Percentiles rank a stretch among this genome's conserved stretches.
These are phyloP conservation scores for Vaccinium macrocarpon DNA, from an alignment of 148 eudicot species.

Conservation along the genomic window DNA sequence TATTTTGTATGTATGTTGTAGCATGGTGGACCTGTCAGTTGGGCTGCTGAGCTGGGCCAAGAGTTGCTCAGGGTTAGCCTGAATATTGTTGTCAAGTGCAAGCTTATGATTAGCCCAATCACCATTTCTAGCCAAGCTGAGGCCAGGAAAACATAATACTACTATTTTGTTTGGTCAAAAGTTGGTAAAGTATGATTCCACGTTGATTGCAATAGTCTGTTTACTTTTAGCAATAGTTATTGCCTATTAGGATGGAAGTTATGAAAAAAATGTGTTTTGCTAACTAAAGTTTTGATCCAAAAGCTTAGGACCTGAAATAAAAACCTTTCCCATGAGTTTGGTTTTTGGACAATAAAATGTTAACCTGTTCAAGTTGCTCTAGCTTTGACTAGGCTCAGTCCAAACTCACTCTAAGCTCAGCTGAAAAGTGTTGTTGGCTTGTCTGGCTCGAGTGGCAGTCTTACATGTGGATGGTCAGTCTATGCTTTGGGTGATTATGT, in stretches of 20 bases:
- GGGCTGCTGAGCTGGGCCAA: not conserved
- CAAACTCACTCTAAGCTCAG: not conserved
- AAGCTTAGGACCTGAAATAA: not conserved
- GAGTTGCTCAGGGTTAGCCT: not conserved
- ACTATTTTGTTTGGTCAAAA: not conserved
- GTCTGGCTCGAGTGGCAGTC: not conserved
- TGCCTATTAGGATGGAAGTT: too few relatives aligned
- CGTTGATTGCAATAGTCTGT: not conserved
- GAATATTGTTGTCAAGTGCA: not conserved
- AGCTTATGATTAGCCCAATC: not conserved
- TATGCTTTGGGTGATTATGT: not conserved
- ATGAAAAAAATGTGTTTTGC: not conserved
- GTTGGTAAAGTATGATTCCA: not conserved
- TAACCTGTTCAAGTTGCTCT: not conserved
- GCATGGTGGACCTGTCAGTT: not conserved
- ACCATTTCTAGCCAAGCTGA: not conserved
- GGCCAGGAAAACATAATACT: not conserved
- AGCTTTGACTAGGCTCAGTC: not conserved
- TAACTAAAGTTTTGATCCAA: not conserved
- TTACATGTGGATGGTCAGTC: not conserved
- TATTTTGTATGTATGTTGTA: not conserved
- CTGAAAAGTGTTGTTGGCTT: not conserved
- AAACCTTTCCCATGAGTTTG: not conserved
- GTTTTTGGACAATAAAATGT: not conserved
- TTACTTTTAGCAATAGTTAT: not conserved